Percentiles rank a stretch among this genome's conserved stretches.
Evolutionary conservation across 202 grass and related monocot species (phyloP).

Genomic region (Zizania palustris): DNA sequence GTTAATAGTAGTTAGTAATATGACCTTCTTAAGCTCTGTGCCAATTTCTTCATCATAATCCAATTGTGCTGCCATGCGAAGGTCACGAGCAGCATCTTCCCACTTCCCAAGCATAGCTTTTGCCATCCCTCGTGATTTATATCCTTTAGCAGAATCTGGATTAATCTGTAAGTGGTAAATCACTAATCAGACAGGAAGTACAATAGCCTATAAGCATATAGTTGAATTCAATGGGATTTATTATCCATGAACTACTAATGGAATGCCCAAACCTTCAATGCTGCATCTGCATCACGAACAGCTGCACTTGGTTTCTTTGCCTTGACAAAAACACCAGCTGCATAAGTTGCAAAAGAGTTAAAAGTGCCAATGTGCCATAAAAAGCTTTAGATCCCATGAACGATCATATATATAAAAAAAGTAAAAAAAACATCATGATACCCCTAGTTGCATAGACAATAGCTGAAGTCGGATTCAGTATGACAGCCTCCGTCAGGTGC

Average conservation of each 20-base stretch:
- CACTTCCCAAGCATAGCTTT: slow-evolving; percentile 67
- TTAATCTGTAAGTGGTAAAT: slow-evolving; percentile 57
- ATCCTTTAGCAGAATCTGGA: slow-evolving; percentile 77
- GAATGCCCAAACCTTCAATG: slow-evolving; percentile 56
- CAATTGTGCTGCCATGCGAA: slow-evolving; percentile 65
- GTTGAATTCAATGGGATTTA: slow-evolving; percentile 5
- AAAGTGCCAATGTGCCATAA: neutral
- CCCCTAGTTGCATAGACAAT: slow-evolving; percentile 74
- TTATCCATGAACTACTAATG: slow-evolving; percentile 1
- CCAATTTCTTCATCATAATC: slow-evolving; percentile 79
- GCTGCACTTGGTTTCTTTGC: slow-evolving; percentile 70
- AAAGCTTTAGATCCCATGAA: slow-evolving; percentile 18
- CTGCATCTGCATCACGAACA: slow-evolving; percentile 71
- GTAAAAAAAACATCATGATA: slow-evolving; percentile 1
- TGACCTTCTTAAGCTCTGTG: slow-evolving; percentile 68
- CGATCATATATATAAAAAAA: neutral
- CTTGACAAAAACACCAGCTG: slow-evolving; percentile 60
- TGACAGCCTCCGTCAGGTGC: slow-evolving; percentile 57
- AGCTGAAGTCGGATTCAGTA: slow-evolving; percentile 66
- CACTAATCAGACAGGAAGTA: slow-evolving; percentile 14
- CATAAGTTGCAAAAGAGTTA: slow-evolving; percentile 30
- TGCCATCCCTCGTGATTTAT: slow-evolving; percentile 75
- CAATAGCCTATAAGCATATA: slow-evolving; percentile 23
- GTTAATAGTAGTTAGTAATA: slow-evolving; percentile 6
- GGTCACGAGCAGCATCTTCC: slow-evolving; percentile 70